Base-by-base conservation (phyloP, 768 basidiomycete genomes). In the Boletus speciosus region DNA sequence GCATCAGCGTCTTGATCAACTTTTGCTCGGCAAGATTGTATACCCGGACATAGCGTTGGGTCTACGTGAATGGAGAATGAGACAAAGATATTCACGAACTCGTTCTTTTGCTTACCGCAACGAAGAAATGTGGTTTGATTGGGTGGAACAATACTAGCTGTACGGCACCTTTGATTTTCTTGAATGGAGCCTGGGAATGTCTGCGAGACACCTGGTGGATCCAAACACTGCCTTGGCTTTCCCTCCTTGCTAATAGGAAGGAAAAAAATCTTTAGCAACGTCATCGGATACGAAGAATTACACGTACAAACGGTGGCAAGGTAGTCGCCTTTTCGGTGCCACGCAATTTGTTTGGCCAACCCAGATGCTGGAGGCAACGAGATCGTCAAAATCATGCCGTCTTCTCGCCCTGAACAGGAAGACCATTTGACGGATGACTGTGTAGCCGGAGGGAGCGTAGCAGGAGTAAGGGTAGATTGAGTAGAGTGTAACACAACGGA, bases 171-270 rank as follows among this genome's bases (percentile, higher is more conserved):
- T 91, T 91, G 59, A 96, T 83, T 71, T 93, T 95, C 71, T 88
- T 93, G 84, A 99, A 98, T 11, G 97, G 97, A 5, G 94, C 92
- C 73, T 99, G 97, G 5, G 96, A 98, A 71, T 97, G 90, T 67
- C 94, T 85, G 56, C 90, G 87, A 29, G 90, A 88, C 16, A 97
- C 70, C 67, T 99, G 97, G 67, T 99, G 97, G 48, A 99, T 97
- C 84, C 96, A 93, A 29, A 98, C 90, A 42, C 85, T 83, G 35
- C 88, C 86, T 66, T 92, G 89, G 34, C 78, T 80, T 47, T 85
- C 89, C 59, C 77, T 79, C 61, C 74, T 81, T 15, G 86, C 86
- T 88, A 57, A 60, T 16, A 45, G 21, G 10, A 6, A 23, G 29
- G n/a, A 53, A 55, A 53, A 53, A 43, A 54, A 47, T 57, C 15